These are phyloP conservation scores for Tuber calosporum DNA, from an alignment of 495 filamentous ascomycete species.

Conservation along the genomic window DNA sequence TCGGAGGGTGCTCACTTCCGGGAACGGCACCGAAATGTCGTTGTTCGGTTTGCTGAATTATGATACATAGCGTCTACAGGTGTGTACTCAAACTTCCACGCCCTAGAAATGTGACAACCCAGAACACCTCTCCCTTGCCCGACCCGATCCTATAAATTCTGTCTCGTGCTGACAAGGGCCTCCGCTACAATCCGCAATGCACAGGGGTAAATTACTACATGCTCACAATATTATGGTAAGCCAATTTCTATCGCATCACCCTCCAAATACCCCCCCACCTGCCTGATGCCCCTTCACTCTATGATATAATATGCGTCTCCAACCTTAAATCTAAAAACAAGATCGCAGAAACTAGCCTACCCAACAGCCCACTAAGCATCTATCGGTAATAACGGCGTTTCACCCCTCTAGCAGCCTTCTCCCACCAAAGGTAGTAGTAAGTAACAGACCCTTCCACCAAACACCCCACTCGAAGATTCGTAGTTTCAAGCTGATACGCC, in stretches of 20 bases:
- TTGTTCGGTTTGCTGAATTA: not conserved
- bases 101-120: not conserved
- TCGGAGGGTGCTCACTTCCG: not conserved
- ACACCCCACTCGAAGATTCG: constrained; percentile 54
- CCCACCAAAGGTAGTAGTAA: constrained; percentile 16
- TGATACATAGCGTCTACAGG: not conserved
- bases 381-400: not conserved
- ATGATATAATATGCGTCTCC: not conserved
- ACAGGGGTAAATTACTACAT: not conserved
- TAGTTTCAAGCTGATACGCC: constrained; percentile 59
- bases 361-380: not conserved
- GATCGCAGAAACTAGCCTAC: not conserved
- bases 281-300: not conserved
- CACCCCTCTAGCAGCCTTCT: constrained; percentile 11
- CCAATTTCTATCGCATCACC: not conserved
- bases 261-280: not conserved
- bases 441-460: constrained; percentile 46
- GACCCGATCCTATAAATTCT: not conserved
- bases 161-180: not conserved
- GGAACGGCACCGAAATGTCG: not conserved
- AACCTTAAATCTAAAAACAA: not conserved
- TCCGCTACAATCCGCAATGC: not conserved
- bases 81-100: not conserved
- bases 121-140: not conserved
- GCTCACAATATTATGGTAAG: not conserved